These are phyloP conservation scores for Massospora cicadina DNA, from an alignment of 371 early-diverging fungal genomes.

Conservation along the genomic window DNA sequence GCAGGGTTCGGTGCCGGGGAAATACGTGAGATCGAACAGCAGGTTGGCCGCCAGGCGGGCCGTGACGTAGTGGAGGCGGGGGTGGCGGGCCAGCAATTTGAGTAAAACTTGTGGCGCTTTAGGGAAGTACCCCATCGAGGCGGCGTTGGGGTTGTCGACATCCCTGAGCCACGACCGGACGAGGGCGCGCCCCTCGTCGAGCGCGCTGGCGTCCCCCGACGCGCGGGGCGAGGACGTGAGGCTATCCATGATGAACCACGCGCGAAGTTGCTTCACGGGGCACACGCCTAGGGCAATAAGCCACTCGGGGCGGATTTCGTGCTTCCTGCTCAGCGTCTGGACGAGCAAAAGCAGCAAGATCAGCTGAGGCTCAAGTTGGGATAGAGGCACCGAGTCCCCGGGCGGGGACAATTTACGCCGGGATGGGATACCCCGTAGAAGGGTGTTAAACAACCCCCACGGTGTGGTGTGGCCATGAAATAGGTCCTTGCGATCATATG, in stretches of 20 bases:
- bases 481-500: background rate
- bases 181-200: background rate
- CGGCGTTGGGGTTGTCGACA: background rate
- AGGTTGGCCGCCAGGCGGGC: background rate
- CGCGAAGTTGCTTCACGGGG: background rate
- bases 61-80: background rate
- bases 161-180: background rate
- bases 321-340: background rate
- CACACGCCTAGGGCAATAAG: background rate
- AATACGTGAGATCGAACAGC: background rate
- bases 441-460: background rate
- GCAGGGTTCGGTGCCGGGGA: background rate
- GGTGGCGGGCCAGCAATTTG: background rate
- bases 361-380: background rate
- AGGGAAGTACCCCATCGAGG: background rate
- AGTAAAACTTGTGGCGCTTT: background rate
- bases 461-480: background rate
- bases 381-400: background rate
- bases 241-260: background rate
- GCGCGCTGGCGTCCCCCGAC: background rate
- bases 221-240: background rate
- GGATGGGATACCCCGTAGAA: background rate
- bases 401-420: background rate
- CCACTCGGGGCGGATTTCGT: background rate
- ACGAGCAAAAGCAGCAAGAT: background rate